phyloP scores from a whole-genome alignment of 2,329 filamentous ascomycete genomes.

The Fusarium sp. region DNA sequence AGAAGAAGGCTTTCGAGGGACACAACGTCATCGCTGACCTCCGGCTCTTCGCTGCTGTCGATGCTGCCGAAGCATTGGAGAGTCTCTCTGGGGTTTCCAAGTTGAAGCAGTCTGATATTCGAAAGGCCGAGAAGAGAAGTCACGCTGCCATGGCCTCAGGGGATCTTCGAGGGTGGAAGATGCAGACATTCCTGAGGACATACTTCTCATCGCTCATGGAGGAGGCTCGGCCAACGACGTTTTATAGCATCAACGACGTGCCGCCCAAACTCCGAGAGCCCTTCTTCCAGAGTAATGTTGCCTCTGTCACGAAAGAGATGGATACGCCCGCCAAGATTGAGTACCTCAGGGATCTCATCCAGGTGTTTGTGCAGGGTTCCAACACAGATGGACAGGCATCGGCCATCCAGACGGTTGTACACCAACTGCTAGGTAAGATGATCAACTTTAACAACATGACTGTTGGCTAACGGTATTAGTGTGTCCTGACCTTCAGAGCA shows the following conservation, averaged over 20 bases:
- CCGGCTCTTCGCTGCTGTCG: constrained; percentile 49
- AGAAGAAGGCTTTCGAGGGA: constrained; percentile 47
- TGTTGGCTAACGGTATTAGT: constrained; percentile 40
- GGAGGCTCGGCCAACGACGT: constrained; percentile 49
- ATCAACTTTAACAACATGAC: background rate
- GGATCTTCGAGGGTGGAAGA: constrained; percentile 58
- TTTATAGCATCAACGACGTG: constrained; percentile 47
- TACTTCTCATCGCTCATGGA: constrained; percentile 50
- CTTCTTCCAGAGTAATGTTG: constrained; percentile 50
- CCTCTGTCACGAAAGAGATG: constrained; percentile 49
- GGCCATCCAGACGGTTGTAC: constrained; percentile 58
- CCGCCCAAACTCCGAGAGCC: constrained; percentile 45
- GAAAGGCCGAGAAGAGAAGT: constrained; percentile 52
- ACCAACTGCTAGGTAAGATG: constrained; percentile 53
- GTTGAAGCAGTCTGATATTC: constrained; percentile 48
- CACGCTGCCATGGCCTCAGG: constrained; percentile 49
- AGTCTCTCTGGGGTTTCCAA: constrained; percentile 36
- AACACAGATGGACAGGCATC: constrained; percentile 56
- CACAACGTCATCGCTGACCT: constrained; percentile 40
- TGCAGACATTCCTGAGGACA: constrained; percentile 57
- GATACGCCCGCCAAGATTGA: constrained; percentile 48
- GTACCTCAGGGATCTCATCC: constrained; percentile 55
- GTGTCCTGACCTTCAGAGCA: constrained; percentile 44
- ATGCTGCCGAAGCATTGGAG: constrained; percentile 45
- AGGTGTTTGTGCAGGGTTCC: constrained; percentile 45